phyloP scores from a whole-genome alignment of 306 rosid genomes.

The Cucumis melo region DNA sequence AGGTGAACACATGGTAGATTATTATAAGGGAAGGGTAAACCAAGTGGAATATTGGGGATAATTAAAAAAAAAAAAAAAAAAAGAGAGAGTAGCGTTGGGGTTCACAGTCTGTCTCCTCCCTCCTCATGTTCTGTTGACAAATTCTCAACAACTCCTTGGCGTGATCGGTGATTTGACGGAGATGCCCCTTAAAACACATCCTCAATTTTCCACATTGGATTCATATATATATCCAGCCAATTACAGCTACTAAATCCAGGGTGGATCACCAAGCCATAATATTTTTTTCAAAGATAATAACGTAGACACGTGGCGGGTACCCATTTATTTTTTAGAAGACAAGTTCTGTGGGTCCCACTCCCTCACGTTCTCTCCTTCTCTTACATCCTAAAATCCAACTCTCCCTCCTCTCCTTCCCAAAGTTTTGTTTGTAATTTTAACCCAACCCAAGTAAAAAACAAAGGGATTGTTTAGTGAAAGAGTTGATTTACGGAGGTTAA shows the following conservation, averaged over 20 bases:
- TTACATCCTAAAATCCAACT: background rate
- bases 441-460: too few relatives aligned
- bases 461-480: too few relatives aligned
- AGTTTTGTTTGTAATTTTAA: background rate
- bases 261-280: background rate
- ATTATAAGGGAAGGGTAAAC: background rate
- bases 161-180: background rate
- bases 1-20: background rate
- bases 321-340: background rate
- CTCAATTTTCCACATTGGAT: background rate
- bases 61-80: too few relatives aligned
- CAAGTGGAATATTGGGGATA: background rate
- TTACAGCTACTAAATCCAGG: background rate
- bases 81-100: too few relatives aligned
- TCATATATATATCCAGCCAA: background rate
- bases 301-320: background rate
- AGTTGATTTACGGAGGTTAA: too few relatives aligned
- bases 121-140: background rate
- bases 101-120: background rate
- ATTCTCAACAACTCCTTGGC: background rate
- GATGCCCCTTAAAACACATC: background rate
- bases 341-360: background rate
- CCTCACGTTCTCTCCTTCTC: background rate
- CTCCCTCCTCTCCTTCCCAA: background rate
- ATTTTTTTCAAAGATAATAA: background rate